Conservation (phyloP, 331 rosid species). For the Pyrus hybrid region DNA sequence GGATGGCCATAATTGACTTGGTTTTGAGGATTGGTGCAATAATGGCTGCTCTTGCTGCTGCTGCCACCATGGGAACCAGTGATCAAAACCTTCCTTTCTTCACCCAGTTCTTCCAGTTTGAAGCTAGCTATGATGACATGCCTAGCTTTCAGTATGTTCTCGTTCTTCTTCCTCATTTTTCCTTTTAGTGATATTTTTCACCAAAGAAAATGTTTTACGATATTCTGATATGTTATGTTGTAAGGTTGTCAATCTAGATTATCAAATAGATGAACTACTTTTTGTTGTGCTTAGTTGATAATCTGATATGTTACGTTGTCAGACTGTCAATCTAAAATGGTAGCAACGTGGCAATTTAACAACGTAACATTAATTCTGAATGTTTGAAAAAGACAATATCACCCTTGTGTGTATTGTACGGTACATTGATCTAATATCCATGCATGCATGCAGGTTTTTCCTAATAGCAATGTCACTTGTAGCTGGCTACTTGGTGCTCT, state of each 20-base stretch:
- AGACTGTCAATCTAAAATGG: not conserved
- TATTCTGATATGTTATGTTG: not conserved
- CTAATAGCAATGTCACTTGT: constrained; percentile 62
- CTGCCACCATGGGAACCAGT: constrained; percentile 71
- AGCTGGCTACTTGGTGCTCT: constrained; percentile 64
- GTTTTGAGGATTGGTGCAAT: constrained; percentile 67
- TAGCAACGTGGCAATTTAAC: not conserved
- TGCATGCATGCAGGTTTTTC: constrained; percentile 54
- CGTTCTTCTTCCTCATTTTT: no score
- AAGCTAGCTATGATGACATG: constrained; percentile 72
- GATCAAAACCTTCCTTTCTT: constrained; percentile 80
- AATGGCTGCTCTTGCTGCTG: constrained; percentile 51
- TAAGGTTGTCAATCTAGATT: not conserved
- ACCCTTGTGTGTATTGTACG: no score
- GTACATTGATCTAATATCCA: not conserved
- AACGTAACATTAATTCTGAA: not conserved
- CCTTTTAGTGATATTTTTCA: no score
- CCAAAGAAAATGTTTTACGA: no score
- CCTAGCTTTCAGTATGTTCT: constrained; percentile 59
- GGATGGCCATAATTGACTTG: constrained; percentile 58
- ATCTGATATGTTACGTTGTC: not conserved
- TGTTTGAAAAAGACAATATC: no score
- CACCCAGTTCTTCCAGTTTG: constrained; percentile 89
- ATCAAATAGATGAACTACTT: not conserved
- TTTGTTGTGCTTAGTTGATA: no score